Evolutionary conservation across 225 moss, liverwort and hornwort genomes (phyloP).

Genomic region (Thuidium tamariscinum): DNA sequence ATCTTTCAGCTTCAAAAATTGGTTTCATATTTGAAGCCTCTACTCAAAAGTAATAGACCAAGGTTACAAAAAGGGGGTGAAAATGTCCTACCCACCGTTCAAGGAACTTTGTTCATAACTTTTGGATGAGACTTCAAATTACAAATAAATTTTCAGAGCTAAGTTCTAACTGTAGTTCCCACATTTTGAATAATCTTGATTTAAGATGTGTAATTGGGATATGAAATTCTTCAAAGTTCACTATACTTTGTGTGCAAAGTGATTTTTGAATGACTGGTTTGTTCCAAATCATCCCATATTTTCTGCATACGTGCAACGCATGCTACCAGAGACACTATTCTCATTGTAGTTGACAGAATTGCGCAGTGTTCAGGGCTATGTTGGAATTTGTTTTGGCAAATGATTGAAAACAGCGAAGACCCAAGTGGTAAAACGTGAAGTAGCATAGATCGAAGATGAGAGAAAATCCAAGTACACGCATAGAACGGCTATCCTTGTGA

Average conservation of each 20-base stretch:
- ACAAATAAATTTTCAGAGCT: fast-evolving
- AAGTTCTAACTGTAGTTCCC: not conserved
- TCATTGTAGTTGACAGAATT: not conserved
- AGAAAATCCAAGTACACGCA: not conserved
- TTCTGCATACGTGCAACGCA: not conserved
- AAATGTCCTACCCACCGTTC: not conserved
- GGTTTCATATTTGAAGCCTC: not conserved
- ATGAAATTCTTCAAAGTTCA: not conserved
- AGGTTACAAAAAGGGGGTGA: fast-evolving
- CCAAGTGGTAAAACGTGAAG: not conserved
- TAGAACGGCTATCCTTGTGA: not conserved
- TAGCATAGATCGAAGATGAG: not conserved
- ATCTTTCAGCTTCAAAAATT: not conserved
- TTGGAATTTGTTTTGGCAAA: not conserved
- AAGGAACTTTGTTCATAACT: not conserved
- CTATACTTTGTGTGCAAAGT: no score
- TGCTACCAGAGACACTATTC: not conserved
- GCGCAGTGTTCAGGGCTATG: not conserved
- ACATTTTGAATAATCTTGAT: not conserved
- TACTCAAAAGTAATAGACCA: not conserved
- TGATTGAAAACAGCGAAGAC: not conserved
- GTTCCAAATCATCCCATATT: not conserved
- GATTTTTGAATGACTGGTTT: not conserved
- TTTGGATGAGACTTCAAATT: not conserved
- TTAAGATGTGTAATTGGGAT: not conserved